Evolutionary conservation across 805 yeast genomes (phyloP), one percentile per base, ranked within the genome.

Genomic region (Zygosaccharomyces siamensis): DNA sequence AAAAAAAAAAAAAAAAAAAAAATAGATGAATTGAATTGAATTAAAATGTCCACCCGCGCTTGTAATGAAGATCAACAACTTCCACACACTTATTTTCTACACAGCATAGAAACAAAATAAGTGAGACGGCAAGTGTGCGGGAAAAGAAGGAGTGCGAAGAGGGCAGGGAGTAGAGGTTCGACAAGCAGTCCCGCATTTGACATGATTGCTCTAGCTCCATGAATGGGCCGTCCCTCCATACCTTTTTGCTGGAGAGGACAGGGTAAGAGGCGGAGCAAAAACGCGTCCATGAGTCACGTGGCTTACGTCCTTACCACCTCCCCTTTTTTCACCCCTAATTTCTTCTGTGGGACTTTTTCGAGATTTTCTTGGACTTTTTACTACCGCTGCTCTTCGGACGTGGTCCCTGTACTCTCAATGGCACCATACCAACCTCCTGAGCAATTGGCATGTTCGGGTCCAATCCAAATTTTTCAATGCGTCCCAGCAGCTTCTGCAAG

Each of bases 401-500:
- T 20, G 36, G 37, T 12, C 36, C 35, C 30, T 42, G 51, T 51
- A 27, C 56, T 32, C 56, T 70, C 71, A 16, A 16, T 7, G 44
- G 44, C 43, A 73, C 79, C 38, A 79, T 61, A 0, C 89, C 89
- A 41, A 85, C 72, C 60, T 84, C 89, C 54, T 70, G 72, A 32
- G 89, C 89, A 55, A 85, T 67, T 7, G 83, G 77, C 36, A 86
- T 80, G 49, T 81, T 81, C 31, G 74, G 64, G 52, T 82, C 84
- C 43, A 88, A 79, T 26, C 97, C 98, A 63, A 89, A 90, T 71
- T 87, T 89, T 64, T 84, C 83, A 54, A 89, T 80, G 39, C 70
- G 58, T 4, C 43, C 54, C 24, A 65, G 54, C 45, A 58, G 60
- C 63, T 96, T 79, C 32, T 74, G 74, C 58, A 89, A 71, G 52